These are phyloP conservation scores for Pseudocercospora macadamiae DNA, from an alignment of 2,329 filamentous ascomycete species.

Conservation along the genomic window DNA sequence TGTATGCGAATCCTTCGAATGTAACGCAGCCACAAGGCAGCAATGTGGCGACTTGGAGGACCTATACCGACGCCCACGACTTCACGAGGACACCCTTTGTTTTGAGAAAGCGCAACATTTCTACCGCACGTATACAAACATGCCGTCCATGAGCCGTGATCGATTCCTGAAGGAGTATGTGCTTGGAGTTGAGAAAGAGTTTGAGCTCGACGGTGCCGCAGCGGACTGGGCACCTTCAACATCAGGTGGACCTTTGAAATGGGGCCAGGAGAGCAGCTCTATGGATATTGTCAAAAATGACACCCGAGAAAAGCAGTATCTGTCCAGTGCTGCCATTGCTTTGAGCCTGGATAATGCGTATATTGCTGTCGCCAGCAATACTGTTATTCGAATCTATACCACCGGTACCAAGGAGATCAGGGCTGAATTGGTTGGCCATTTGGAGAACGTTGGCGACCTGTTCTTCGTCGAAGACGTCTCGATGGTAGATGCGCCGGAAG, in stretches of 20 bases:
- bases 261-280: constrained; percentile 11
- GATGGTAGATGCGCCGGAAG: background rate
- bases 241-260: constrained; percentile 11
- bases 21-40: too few relatives aligned
- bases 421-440: constrained; percentile 16
- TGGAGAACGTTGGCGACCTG: constrained; percentile 4
- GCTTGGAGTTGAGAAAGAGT: constrained; percentile 14
- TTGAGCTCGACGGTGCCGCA: constrained; percentile 5
- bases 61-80: too few relatives aligned
- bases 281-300: constrained; percentile 7
- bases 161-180: constrained; percentile 12
- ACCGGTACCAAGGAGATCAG: constrained; percentile 2
- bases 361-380: constrained; percentile 1
- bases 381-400: constrained; percentile 10
- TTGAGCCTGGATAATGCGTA: background rate
- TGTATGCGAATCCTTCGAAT: too few relatives aligned
- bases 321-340: background rate
- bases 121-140: background rate
- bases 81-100: too few relatives aligned
- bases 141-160: constrained; percentile 4
- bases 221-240: constrained; percentile 14
- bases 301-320: background rate
- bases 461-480: constrained; percentile 7
- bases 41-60: too few relatives aligned
- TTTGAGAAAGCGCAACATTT: background rate